Evolutionary conservation across 2,329 filamentous ascomycete species (phyloP).

Genomic region (Cytospora leucostoma): DNA sequence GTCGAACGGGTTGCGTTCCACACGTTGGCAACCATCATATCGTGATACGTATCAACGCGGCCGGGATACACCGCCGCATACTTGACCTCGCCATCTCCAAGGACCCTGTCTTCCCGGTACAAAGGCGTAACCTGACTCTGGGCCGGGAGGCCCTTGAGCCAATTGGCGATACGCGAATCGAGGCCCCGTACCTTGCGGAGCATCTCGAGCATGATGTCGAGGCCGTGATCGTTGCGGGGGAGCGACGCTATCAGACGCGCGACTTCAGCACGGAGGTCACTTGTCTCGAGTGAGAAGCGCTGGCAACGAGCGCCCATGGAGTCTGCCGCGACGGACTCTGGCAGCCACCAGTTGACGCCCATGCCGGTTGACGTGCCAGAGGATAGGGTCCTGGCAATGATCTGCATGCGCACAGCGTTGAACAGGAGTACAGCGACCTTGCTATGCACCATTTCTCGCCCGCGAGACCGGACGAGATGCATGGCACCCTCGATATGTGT

Average conservation of each 20-base stretch:
- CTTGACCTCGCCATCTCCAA: slow-evolving; percentile 50
- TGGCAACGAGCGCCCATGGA: slow-evolving; percentile 49
- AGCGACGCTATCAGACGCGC: slow-evolving; percentile 51
- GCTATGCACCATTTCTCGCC: slow-evolving; percentile 55
- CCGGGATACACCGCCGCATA: slow-evolving; percentile 59
- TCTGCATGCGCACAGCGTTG: slow-evolving; percentile 60
- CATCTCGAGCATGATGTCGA: slow-evolving; percentile 53
- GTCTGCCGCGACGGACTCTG: slow-evolving; percentile 50
- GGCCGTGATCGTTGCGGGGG: slow-evolving; percentile 49
- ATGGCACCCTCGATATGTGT: slow-evolving; percentile 64
- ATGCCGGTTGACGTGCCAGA: slow-evolving; percentile 54
- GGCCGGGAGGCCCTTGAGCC: slow-evolving; percentile 52
- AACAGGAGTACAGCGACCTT: slow-evolving; percentile 58
- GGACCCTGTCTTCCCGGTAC: slow-evolving; percentile 56
- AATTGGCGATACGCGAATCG: slow-evolving; percentile 55
- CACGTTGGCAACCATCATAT: slow-evolving; percentile 57
- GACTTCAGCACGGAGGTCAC: slow-evolving; percentile 56
- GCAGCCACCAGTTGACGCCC: slow-evolving; percentile 62
- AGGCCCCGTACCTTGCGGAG: slow-evolving; percentile 53
- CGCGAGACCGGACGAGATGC: slow-evolving; percentile 58
- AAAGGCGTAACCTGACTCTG: slow-evolving; percentile 54
- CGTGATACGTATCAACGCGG: slow-evolving; percentile 58
- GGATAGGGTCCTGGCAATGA: slow-evolving; percentile 60
- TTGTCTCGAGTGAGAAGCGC: slow-evolving; percentile 53
- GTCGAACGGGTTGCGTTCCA: slow-evolving; percentile 58